phyloP scores from a whole-genome alignment of 2,329 filamentous ascomycete genomes.

The Chaetomium sp. region DNA sequence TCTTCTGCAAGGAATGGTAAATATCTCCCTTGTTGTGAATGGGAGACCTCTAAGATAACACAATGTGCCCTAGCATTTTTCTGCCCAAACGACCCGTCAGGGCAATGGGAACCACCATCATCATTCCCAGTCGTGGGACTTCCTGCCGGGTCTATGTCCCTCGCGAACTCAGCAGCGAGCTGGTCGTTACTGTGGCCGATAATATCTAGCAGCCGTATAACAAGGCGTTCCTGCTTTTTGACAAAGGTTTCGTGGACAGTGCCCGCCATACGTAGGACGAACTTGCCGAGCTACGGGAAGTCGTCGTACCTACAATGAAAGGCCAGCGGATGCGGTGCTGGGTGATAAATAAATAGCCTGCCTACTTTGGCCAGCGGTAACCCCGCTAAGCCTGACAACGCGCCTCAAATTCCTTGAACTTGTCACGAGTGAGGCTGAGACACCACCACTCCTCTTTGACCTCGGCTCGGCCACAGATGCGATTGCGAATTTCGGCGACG shows the following conservation, averaged over 20 bases:
- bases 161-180: neutral
- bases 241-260: neutral
- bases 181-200: neutral
- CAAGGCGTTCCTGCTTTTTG: neutral
- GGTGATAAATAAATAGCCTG: neutral
- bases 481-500: neutral
- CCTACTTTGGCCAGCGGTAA: neutral
- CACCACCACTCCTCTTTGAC: neutral
- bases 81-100: neutral
- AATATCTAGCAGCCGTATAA: neutral
- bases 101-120: neutral
- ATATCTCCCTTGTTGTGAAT: neutral
- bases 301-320: neutral
- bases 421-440: neutral
- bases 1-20: neutral
- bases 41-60: neutral
- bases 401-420: neutral
- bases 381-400: too few relatives aligned
- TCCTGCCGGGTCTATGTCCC: neutral
- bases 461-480: neutral
- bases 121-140: neutral
- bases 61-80: neutral
- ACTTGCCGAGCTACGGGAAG: too few relatives aligned
- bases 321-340: neutral
- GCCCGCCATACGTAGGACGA: neutral